Conservation (phyloP, 2,329 filamentous ascomycete genomes). For the Septoria petroselini region DNA sequence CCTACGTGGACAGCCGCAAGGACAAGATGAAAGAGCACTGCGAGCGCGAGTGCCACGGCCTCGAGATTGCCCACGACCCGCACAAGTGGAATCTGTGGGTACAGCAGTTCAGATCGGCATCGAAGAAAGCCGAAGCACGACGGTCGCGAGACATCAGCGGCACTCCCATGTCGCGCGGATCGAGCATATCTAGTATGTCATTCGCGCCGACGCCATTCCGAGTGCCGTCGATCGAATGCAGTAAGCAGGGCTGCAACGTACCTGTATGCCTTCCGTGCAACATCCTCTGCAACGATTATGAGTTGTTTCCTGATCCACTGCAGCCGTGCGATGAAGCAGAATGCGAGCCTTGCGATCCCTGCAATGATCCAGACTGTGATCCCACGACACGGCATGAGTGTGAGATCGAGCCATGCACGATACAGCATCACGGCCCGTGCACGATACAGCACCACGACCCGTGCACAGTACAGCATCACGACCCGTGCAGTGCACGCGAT, state of each 20-base stretch:
- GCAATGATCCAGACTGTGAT: slow-evolving; percentile 27
- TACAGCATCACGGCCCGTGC: slow-evolving; percentile 9
- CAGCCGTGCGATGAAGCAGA: slow-evolving; percentile 23
- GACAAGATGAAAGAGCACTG: slow-evolving; percentile 31
- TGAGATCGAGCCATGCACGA: slow-evolving; percentile 12
- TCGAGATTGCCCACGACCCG: slow-evolving; percentile 26
- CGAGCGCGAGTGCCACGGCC: slow-evolving; percentile 27
- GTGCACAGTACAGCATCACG: too few species aligned
- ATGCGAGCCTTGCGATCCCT: slow-evolving; percentile 26
- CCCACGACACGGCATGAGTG: slow-evolving; percentile 17
- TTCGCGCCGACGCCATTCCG: slow-evolving; percentile 16
- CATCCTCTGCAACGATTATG: slow-evolving; percentile 26
- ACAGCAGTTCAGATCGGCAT: slow-evolving; percentile 27
- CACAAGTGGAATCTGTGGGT: slow-evolving; percentile 29
- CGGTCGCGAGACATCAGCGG: slow-evolving; percentile 19
- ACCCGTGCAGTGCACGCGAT: slow-evolving; percentile 13
- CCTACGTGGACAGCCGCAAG: slow-evolving; percentile 29
- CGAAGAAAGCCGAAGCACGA: slow-evolving; percentile 23
- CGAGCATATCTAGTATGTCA: slow-evolving; percentile 20
- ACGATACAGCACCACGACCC: slow-evolving; percentile 8
- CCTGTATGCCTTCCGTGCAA: slow-evolving; percentile 30
- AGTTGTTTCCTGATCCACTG: slow-evolving; percentile 18
- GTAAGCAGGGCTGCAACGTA: slow-evolving; percentile 28
- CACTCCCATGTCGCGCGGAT: slow-evolving; percentile 22
- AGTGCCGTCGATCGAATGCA: slow-evolving; percentile 25